Base-by-base conservation (phyloP, 306 rosid species). In the Betula pendula region DNA sequence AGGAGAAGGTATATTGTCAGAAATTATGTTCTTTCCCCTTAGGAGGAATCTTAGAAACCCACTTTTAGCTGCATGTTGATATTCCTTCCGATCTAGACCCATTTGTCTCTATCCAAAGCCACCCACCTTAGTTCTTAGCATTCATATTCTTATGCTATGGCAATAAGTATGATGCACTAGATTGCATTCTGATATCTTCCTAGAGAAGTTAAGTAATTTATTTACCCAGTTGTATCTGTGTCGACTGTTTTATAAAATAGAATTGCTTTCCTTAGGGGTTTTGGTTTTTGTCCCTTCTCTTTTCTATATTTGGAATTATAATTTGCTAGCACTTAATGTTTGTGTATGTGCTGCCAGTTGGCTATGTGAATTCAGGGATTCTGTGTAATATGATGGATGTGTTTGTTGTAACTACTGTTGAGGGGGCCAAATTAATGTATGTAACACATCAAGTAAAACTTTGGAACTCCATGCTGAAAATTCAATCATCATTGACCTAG, bases 1-100 rank as follows among this genome's bases (percentile, higher is more conserved):
- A 44, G 80, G 80, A 79, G 78, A 77, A 78, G 78, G 78, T 47
- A 65, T 2, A 52, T 56, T 68, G 72, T 35, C 24, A 7, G 73
- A 7, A 74, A 38, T 70, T 78, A 10, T 74, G 72, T 60, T 24
- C 20, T 35, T 55, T 33, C 44, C 12, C n/a, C 7, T 24, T 70
- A 43, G 77, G 50, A 71, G 75, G 78, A 55, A 75, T n/a, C 20
- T 38, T 75, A 66, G 75, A 55, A 65, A 40, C 53, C 79, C 70
- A 69, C 53, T 12, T 74, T 31, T 75, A 62, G 29, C 74, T 17
- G 40, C 48, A 24, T 66, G 73, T 66, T 67, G 63, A 45, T 48
- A 45, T 52, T 71, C 66, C 72, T 5, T 71, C 72, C 65, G 31
- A 9, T 17, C 19, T 35, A 48, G 70, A 48, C 75, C 51, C 65